Conservation (phyloP, 345 rosid species). For the Erodium maritimum region DNA sequence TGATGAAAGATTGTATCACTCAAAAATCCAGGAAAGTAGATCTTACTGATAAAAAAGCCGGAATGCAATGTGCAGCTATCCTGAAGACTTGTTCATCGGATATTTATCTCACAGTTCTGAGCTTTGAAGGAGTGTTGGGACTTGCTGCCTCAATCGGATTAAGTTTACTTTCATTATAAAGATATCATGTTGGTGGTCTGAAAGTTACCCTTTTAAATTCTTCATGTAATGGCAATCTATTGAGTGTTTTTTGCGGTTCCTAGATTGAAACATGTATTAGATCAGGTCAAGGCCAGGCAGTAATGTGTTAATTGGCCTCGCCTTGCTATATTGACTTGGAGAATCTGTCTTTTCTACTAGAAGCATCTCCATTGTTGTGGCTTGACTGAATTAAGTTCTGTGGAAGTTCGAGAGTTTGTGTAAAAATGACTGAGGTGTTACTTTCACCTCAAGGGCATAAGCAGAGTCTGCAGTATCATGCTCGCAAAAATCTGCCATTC, state of each 20-base stretch:
- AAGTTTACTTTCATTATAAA: slow-evolving; percentile 12
- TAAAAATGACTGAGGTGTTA: slow-evolving; percentile 33
- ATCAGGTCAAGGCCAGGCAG: slow-evolving; percentile 9
- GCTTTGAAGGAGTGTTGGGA: slow-evolving; percentile 23
- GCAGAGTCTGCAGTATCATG: slow-evolving; percentile 31
- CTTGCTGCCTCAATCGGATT: slow-evolving; percentile 20
- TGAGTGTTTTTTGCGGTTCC: slow-evolving; percentile 5
- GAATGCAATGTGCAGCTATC: slow-evolving; percentile 13
- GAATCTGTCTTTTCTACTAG: slow-evolving; percentile 7
- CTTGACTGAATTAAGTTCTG: slow-evolving; percentile 1
- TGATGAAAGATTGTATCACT: neutral
- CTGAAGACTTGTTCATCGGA: slow-evolving; percentile 4
- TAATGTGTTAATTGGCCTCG: slow-evolving; percentile 7
- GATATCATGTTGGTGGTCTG: slow-evolving; percentile 19
- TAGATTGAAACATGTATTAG: slow-evolving; percentile 16
- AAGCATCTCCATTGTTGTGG: slow-evolving; percentile 1
- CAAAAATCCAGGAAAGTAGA: neutral
- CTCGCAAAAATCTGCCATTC: slow-evolving; percentile 33
- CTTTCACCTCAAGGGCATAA: slow-evolving; percentile 54
- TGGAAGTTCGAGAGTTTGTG: slow-evolving; percentile 4
- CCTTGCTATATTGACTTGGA: slow-evolving; percentile 5
- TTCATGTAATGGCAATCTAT: slow-evolving; percentile 4
- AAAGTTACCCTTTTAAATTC: slow-evolving; percentile 7
- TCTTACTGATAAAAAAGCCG: slow-evolving; percentile 11
- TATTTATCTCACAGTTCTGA: slow-evolving; percentile 5